A percentile compares a stretch with the other conserved stretches of the same genome.
Conservation (phyloP, 768 basidiomycete genomes). For the Tylopilus plumbeoviolaceoides region DNA sequence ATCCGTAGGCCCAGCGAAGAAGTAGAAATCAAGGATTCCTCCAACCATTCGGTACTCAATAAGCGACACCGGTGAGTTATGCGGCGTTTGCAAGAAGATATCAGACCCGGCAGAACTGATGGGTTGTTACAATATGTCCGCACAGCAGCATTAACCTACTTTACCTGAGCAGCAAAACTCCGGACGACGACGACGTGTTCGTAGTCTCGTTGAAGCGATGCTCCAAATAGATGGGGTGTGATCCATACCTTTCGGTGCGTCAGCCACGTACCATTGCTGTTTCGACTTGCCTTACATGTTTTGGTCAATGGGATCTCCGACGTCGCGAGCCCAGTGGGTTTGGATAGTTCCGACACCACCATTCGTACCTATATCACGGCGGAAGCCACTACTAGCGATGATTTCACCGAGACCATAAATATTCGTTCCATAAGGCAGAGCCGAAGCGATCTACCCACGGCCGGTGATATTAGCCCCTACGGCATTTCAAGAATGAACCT, state of each 20-base stretch:
- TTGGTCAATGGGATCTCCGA: slow-evolving; percentile 58
- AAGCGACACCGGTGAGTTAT: slow-evolving; percentile 49
- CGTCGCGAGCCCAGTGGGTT: slow-evolving; percentile 64
- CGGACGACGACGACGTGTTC: slow-evolving; percentile 58
- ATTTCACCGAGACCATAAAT: slow-evolving; percentile 79
- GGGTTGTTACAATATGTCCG: slow-evolving; percentile 6
- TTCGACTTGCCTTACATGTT: slow-evolving; percentile 47
- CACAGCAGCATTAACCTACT: background rate
- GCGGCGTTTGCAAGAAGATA: slow-evolving; percentile 61
- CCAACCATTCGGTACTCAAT: slow-evolving; percentile 73
- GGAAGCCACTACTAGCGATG: slow-evolving; percentile 63
- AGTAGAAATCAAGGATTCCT: slow-evolving; percentile 76
- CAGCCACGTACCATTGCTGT: background rate
- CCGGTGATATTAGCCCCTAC: background rate
- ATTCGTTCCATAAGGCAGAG: slow-evolving; percentile 62
- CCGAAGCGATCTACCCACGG: slow-evolving; percentile 49
- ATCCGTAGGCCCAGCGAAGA: slow-evolving; percentile 54
- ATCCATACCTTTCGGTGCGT: slow-evolving; percentile 50
- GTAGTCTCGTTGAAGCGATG: slow-evolving; percentile 58
- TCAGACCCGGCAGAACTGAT: slow-evolving; percentile 65
- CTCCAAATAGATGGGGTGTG: slow-evolving; percentile 69
- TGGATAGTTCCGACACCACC: slow-evolving; percentile 56
- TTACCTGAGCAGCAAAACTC: slow-evolving; percentile 70
- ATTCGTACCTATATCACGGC: slow-evolving; percentile 51
- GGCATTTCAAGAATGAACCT: background rate